A percentile compares a stretch with the other conserved stretches of the same genome.
phyloP scores from a whole-genome alignment of 2,329 filamentous ascomycete genomes.

The Ilyonectria destructans region DNA sequence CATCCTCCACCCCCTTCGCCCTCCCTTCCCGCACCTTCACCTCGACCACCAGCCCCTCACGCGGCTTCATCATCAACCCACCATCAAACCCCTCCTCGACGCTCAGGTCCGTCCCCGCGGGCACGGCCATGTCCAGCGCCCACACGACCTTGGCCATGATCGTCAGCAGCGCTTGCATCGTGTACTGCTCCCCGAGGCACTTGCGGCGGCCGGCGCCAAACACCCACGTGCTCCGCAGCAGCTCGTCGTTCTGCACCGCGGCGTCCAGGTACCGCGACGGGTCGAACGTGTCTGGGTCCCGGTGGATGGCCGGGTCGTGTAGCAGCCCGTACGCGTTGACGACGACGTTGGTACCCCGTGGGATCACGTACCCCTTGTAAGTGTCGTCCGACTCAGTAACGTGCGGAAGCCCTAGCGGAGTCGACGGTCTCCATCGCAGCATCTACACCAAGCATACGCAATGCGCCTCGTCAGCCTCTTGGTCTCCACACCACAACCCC shows the following conservation, averaged over 20 bases:
- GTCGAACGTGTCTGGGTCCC: constrained; percentile 46
- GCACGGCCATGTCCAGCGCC: constrained; percentile 60
- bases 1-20: constrained; percentile 12
- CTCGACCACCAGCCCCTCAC: constrained; percentile 28
- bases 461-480: constrained; percentile 24
- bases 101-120: constrained; percentile 43
- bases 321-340: constrained; percentile 54
- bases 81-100: constrained; percentile 47
- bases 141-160: constrained; percentile 62
- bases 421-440: constrained; percentile 59
- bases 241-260: constrained; percentile 30
- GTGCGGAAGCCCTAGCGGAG: constrained; percentile 63
- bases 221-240: constrained; percentile 53
- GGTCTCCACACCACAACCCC: not conserved
- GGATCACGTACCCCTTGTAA: constrained; percentile 66
- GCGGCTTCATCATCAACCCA: constrained; percentile 41
- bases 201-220: constrained; percentile 66
- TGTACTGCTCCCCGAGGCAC: constrained; percentile 66
- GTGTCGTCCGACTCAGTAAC: constrained; percentile 64
- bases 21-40: constrained; percentile 27
- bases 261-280: constrained; percentile 49
- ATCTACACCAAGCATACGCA: constrained; percentile 33
- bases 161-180: constrained; percentile 61
- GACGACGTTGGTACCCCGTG: constrained; percentile 62
- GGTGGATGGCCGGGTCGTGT: constrained; percentile 43